Base-by-base conservation (phyloP, 2,329 filamentous ascomycete species). In the Hymenoscyphus infarciens region DNA sequence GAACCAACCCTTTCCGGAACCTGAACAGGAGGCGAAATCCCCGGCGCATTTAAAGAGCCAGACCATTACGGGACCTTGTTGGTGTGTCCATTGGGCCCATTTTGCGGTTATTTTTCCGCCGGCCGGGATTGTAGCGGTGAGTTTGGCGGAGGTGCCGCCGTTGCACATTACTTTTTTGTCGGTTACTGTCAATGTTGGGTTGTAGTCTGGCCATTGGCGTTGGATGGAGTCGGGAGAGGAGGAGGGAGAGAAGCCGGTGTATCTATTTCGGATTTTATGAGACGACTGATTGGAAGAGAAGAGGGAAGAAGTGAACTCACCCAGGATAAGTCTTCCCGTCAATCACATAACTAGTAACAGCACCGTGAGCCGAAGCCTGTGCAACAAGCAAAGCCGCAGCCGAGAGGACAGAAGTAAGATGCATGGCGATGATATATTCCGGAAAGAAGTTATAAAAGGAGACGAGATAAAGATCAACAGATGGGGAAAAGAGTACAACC, bases 41-140 rank as follows among this genome's bases (percentile, higher is more conserved):
- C 77, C 75, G 2, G 79, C 71, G 72, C 82, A 85, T 64, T 82
- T 79, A 76, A 81, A 82, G 71, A 82, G 71, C 79, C 80, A 85
- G 2, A 86, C 83, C 78, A 85, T 82, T 49, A 86, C 81, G 16
- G 83, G 83, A 1, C 83, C 83, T 69, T 85, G 82, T 61, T 77
- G 74, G 70, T 85, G 83, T 0, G 83, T 85, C 83, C 83, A 85
- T 71, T 85, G 83, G 45, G 74, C 71, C 82, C 82, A 84, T 66
- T 78, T 73, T 16, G 82, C 80, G 10, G 79, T 80, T 59, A 85
- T 74, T 54, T 75, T 78, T 19, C 73, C 68, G 39, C 83, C 83
- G 5, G 82, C 80, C 5, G 76, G 72, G 63, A 82, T 74, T 35
- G 76, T 74, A 1, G 80, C 82, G 38, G 73, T 74, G 5, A 80